These are phyloP conservation scores for Zasmidium cellare DNA, from an alignment of 2,329 filamentous ascomycete genomes.

Conservation along the genomic window DNA sequence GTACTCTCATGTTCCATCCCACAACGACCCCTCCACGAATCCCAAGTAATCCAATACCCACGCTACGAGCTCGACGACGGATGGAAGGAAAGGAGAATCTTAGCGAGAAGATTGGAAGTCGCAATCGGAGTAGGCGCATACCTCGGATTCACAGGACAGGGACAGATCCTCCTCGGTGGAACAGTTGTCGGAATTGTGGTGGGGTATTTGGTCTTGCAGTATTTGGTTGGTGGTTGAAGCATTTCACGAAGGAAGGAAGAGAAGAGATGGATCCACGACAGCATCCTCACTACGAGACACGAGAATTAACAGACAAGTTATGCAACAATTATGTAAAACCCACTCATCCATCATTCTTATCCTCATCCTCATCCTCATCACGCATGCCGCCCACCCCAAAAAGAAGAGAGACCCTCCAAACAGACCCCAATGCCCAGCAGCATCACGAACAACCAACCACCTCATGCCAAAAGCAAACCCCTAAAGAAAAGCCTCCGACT, in stretches of 20 bases:
- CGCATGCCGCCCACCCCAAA: not conserved
- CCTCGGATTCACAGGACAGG: constrained; percentile 50
- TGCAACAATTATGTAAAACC: not conserved
- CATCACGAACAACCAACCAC: too few relatives aligned
- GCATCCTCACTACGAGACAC: not conserved
- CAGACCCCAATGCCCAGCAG: too few relatives aligned
- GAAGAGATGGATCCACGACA: not conserved
- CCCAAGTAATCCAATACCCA: constrained; percentile 3
- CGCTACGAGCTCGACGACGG: constrained; percentile 30
- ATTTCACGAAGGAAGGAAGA: not conserved
- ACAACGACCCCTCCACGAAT: constrained; percentile 40
- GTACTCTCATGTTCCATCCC: constrained; percentile 67
- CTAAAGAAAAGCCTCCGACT: constrained; percentile 25
- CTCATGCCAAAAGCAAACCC: too few relatives aligned
- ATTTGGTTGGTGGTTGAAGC: constrained; percentile 1
- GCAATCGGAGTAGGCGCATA: constrained; percentile 60
- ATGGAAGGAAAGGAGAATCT: constrained; percentile 57
- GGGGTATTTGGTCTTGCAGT: constrained; percentile 27
- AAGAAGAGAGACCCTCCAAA: too few relatives aligned
- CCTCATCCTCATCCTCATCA: not conserved
- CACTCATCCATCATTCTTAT: not conserved
- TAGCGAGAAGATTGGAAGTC: constrained; percentile 60
- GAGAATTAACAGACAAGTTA: not conserved
- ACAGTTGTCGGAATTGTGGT: constrained; percentile 33
- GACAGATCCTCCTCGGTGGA: constrained; percentile 39